These are phyloP conservation scores for Citrus trifoliata DNA, from an alignment of 345 rosid genomes.

Conservation along the genomic window DNA sequence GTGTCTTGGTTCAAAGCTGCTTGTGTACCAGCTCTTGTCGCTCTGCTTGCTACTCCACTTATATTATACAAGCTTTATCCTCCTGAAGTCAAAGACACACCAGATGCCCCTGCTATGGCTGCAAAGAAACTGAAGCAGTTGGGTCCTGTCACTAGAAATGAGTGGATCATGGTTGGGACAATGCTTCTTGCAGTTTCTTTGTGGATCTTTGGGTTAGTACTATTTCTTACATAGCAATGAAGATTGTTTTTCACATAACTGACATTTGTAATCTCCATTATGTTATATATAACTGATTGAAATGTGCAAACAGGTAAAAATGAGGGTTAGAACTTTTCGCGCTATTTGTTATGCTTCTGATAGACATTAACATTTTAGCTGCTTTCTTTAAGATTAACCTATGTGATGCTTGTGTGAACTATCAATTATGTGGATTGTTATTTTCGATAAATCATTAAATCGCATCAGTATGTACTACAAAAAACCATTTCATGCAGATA, in stretches of 20 bases:
- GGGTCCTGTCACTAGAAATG: slow-evolving; percentile 85
- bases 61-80: slow-evolving; percentile 85
- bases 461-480: background rate
- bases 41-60: slow-evolving; percentile 73
- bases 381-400: background rate
- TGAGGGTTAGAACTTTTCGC: background rate
- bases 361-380: background rate
- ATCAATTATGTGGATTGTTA: background rate
- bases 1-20: slow-evolving; percentile 96
- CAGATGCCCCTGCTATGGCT: slow-evolving; percentile 94
- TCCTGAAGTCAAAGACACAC: slow-evolving; percentile 94
- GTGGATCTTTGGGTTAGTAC: slow-evolving; percentile 84
- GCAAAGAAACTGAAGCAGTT: slow-evolving; percentile 64
- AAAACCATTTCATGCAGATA: background rate
- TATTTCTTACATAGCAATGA: background rate
- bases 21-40: slow-evolving; percentile 72
- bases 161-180: slow-evolving; percentile 89
- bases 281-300: background rate
- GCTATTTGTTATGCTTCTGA: background rate
- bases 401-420: background rate
- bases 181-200: slow-evolving; percentile 93
- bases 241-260: background rate
- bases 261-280: background rate
- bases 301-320: background rate
- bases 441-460: background rate